phyloP scores from a whole-genome alignment of 257 asterid genomes.

The Nicotiana undulata region DNA sequence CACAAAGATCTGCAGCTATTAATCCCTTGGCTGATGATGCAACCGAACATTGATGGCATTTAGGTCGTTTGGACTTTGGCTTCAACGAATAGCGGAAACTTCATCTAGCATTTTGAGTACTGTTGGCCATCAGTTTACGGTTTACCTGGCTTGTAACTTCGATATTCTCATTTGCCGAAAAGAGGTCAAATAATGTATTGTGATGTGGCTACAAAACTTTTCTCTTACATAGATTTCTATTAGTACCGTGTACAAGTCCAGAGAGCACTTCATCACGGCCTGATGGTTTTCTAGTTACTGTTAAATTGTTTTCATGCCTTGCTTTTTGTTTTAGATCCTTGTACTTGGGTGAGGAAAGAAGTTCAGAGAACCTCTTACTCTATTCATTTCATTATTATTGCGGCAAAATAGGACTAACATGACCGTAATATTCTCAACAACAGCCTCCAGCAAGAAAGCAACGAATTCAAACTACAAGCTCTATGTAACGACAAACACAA shows the following conservation, averaged over 20 bases:
- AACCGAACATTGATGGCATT: slow-evolving; percentile 33
- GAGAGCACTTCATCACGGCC: neutral
- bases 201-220: neutral
- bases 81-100: neutral
- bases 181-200: neutral
- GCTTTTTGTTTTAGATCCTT: neutral
- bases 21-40: slow-evolving; percentile 12
- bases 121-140: neutral
- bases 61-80: neutral
- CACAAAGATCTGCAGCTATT: slow-evolving; percentile 34
- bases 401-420: neutral
- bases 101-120: neutral
- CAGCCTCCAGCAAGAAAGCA: too few species aligned
- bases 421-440: too few species aligned
- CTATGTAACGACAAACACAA: too few species aligned
- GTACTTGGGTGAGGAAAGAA: neutral
- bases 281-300: neutral
- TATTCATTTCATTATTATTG: neutral
- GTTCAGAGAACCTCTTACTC: neutral
- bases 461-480: too few species aligned
- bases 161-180: neutral
- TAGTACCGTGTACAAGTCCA: neutral
- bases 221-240: neutral
- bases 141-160: neutral
- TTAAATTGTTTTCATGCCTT: neutral